A percentile compares a stretch with the other conserved stretches of the same genome.
phyloP scores from a whole-genome alignment of 371 early-diverging fungal genomes.

The Batrachochytrium dendrobatidis region DNA sequence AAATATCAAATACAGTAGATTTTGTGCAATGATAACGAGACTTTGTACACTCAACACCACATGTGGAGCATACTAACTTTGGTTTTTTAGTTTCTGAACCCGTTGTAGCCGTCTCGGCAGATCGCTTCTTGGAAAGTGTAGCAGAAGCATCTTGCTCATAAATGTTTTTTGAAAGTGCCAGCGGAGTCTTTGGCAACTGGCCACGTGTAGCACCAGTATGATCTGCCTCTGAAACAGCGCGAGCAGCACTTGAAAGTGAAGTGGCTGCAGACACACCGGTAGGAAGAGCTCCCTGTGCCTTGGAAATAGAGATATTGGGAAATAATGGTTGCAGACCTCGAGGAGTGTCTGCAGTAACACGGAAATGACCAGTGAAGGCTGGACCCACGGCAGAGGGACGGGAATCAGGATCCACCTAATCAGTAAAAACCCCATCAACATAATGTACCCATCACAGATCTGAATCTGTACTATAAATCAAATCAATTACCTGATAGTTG shows the following conservation, averaged over 20 bases:
- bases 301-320: conserved; percentile 18
- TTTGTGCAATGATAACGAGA: conserved; percentile 77
- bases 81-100: conserved; percentile 18
- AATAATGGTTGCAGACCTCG: conserved; percentile 82
- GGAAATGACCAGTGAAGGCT: conserved; percentile 92
- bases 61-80: conserved; percentile 72
- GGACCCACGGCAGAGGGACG: conserved; percentile 91
- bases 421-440: not conserved
- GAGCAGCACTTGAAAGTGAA: not conserved
- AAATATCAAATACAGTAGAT: conserved; percentile 64
- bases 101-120: not conserved
- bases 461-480: not conserved
- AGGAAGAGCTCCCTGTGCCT: not conserved
- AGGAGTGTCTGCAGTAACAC: conserved; percentile 92
- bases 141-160: conserved; percentile 9
- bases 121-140: conserved; percentile 14
- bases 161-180: conserved; percentile 15
- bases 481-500: conserved; percentile 79
- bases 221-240: not conserved
- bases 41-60: conserved; percentile 80
- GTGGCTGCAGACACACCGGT: not conserved
- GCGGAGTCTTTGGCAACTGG: not conserved
- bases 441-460: not conserved
- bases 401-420: conserved; percentile 79
- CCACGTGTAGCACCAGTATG: not conserved